Evolutionary conservation across 1,139 yeast genomes (phyloP), one percentile per base, ranked within the genome.

Genomic region (Candida sp.): DNA sequence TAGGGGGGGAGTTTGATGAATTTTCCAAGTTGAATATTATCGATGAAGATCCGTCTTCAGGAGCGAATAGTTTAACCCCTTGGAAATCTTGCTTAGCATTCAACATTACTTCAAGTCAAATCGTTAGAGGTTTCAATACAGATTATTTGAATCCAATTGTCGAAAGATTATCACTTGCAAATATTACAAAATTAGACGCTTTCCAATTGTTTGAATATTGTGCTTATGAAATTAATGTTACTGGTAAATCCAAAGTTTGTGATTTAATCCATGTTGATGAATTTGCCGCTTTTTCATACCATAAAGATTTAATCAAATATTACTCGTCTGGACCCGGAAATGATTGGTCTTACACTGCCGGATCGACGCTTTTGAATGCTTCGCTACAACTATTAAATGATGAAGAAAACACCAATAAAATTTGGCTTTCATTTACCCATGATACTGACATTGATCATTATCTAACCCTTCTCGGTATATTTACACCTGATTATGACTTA

Each of bases 381-480:
- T 53, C 69, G 1, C 50, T 65, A 43, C 52, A 57, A 5, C 57
- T 66, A 43, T 56, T 69, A 45, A 56, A 59, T 39, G 57, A 59
- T 29, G 55, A 51, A 7, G 40, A 48, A 40, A 46, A 50, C 35
- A 55, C 63, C 53, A 51, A 60, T 58, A 63, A 74, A 60, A 56
- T 74, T 52, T 51, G 68, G 66, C 60, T 77, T 46, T 66, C 76
- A 22, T 82, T 82, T 55, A 68, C 79, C 29, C 87, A 82, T 56
- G 87, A 82, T 55, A 68, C 79, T 35, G 82, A 81, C 51, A 61
- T 81, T 35, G 68, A 76, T 42, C 64, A 76, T 27, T 72, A 70
- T 51, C 64, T 77, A 40, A 62, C 82, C 23, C 77, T 83, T 5
- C 62, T 80, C 41, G 84, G 84, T 4, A 55, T 81, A 39, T 68